Evolutionary conservation across 1,284 basidiomycete genomes (phyloP).

Genomic region (Naganishia cerealis): DNA sequence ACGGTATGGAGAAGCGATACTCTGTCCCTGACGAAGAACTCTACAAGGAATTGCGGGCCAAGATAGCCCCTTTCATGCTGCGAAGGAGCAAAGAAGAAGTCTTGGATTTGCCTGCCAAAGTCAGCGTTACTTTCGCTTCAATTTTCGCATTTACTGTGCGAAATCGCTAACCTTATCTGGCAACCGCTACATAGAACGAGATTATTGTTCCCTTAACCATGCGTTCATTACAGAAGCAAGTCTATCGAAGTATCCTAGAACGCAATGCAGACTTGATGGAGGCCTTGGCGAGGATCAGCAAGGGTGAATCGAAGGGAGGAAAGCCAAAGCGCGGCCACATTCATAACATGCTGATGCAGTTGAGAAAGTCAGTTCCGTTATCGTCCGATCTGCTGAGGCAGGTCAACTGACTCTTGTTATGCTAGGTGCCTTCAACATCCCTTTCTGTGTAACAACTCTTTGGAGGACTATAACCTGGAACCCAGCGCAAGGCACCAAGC

Average conservation of each 20-base stretch:
- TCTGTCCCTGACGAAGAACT: constrained; percentile 74
- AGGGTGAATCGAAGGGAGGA: constrained; percentile 43
- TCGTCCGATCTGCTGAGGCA: not conserved
- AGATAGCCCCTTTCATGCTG: constrained; percentile 84
- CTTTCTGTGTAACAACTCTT: constrained; percentile 76
- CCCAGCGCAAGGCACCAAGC: constrained; percentile 69
- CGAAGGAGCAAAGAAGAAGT: constrained; percentile 91
- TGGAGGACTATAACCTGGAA: constrained; percentile 71
- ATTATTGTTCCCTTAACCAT: constrained; percentile 87
- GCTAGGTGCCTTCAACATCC: constrained; percentile 67
- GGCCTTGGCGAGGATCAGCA: constrained; percentile 36
- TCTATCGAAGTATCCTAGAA: constrained; percentile 76
- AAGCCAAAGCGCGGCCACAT: constrained; percentile 47
- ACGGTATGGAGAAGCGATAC: constrained; percentile 66
- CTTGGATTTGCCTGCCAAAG: constrained; percentile 86
- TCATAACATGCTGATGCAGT: constrained; percentile 81
- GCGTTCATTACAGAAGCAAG: constrained; percentile 80
- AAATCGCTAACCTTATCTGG: constrained; percentile 34
- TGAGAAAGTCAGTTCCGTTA: constrained; percentile 65
- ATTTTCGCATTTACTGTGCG: constrained; percentile 13
- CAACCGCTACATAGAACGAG: constrained; percentile 51
- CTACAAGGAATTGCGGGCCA: constrained; percentile 67
- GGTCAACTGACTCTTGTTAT: not conserved
- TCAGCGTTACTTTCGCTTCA: constrained; percentile 45
- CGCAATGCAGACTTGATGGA: constrained; percentile 43